Evolutionary conservation across 495 filamentous ascomycete species (phyloP).

Genomic region (Antarctomyces pellizariae): DNA sequence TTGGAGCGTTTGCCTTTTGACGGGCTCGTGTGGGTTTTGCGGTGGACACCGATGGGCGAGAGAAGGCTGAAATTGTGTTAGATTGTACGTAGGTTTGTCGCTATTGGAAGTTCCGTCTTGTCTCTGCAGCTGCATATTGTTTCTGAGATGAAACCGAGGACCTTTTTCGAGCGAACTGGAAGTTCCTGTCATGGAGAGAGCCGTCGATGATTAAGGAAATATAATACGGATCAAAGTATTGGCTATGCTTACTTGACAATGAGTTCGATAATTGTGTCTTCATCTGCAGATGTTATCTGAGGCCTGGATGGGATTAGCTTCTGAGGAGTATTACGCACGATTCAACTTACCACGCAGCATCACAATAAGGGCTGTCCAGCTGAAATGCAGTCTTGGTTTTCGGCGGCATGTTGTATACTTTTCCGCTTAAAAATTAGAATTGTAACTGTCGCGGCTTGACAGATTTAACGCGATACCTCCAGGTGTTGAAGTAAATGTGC

Average conservation of each 20-base stretch:
- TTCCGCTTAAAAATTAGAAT: conserved; percentile 1
- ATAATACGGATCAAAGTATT: not conserved
- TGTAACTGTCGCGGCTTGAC: too few relatives aligned
- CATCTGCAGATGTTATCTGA: conserved; percentile 19
- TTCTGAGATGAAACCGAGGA: too few relatives aligned
- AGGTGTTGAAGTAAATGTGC: too few relatives aligned
- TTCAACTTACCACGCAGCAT: conserved; percentile 14
- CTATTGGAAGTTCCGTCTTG: too few relatives aligned
- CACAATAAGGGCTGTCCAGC: conserved; percentile 19
- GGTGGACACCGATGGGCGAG: conserved; percentile 29
- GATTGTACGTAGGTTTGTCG: too few relatives aligned
- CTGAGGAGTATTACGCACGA: not conserved
- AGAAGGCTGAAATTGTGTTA: conserved; percentile 22
- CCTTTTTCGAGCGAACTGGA: too few relatives aligned
- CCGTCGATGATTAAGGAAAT: too few relatives aligned
- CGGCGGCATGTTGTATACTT: conserved; percentile 10
- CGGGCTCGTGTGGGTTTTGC: conserved; percentile 18
- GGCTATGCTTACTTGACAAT: conserved; percentile 24
- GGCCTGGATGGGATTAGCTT: conserved; percentile 19
- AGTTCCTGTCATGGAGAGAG: too few relatives aligned
- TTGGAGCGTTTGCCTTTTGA: conserved; percentile 29
- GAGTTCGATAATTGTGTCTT: conserved; percentile 29
- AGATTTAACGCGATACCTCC: too few relatives aligned
- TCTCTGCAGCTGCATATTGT: too few relatives aligned
- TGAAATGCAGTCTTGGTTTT: conserved; percentile 19